Percentiles rank a stretch among this genome's conserved stretches.
Evolutionary conservation across 1,284 basidiomycete species (phyloP).

Genomic region (Heterobasidion occidentale): DNA sequence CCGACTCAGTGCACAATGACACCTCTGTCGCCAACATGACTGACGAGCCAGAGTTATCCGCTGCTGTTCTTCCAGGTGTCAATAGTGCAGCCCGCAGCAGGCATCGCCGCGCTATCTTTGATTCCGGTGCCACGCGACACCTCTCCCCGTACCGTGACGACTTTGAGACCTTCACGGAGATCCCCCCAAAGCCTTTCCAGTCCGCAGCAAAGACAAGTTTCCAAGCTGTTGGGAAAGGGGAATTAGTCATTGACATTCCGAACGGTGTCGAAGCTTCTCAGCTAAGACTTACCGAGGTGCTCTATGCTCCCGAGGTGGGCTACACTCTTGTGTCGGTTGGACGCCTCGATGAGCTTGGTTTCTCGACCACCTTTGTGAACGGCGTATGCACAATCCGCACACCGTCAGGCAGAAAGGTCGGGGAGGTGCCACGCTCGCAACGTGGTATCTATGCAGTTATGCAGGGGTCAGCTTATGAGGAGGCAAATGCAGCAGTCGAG

Average conservation of each 20-base stretch:
- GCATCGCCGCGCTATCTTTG: conserved; percentile 2
- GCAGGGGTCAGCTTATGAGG: neutral
- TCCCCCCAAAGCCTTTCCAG: conserved; percentile 18
- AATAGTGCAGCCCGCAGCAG: neutral
- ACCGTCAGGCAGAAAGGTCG: neutral
- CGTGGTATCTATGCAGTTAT: neutral
- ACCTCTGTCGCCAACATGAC: neutral
- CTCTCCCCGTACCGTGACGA: conserved; percentile 28
- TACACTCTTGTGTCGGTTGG: conserved; percentile 29
- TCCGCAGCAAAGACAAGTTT: conserved; percentile 30
- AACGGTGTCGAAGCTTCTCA: conserved; percentile 20
- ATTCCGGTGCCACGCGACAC: conserved; percentile 31
- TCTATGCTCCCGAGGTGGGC: conserved; percentile 24
- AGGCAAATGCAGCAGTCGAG: neutral
- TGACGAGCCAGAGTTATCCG: neutral
- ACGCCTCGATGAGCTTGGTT: conserved; percentile 23
- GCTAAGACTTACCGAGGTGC: conserved; percentile 25
- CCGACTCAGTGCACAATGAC: neutral
- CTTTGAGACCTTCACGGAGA: conserved; percentile 22
- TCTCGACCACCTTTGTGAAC: conserved; percentile 17
- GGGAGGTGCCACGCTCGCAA: neutral
- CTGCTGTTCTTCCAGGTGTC: neutral
- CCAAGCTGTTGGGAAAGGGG: conserved; percentile 21
- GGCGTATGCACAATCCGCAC: neutral
- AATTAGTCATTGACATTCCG: conserved; percentile 28